Evolutionary conservation across 169 alveolate genomes (phyloP).

Genomic region (Plasmodium falciparum): DNA sequence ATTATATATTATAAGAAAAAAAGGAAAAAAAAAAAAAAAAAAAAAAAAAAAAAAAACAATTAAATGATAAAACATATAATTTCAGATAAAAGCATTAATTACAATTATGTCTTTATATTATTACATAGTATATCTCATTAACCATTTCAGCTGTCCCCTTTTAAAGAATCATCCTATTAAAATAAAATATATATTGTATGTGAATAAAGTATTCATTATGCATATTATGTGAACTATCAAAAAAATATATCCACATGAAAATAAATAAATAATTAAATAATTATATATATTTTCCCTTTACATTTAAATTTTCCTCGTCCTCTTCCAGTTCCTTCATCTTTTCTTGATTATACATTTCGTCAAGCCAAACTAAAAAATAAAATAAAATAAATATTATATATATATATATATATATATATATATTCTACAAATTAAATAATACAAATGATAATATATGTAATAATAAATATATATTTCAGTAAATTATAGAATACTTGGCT

Average conservation of each 20-base stretch:
- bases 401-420: not conserved
- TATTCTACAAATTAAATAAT: constrained; percentile 1
- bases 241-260: not conserved
- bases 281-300: constrained; percentile 18
- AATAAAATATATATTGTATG: no score
- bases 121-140: no score
- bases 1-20: no score
- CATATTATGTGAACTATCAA: not conserved
- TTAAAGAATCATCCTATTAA: no score
- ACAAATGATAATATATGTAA: not conserved
- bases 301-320: constrained; percentile 65
- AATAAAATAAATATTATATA: not conserved
- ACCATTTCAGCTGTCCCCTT: no score
- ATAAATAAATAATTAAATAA: not conserved
- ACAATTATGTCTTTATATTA: no score
- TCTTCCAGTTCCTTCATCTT: constrained; percentile 64
- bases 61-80: no score
- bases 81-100: no score
- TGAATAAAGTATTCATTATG: not conserved
- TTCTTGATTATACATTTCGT: constrained; percentile 73
- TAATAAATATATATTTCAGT: not conserved
- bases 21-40: no score
- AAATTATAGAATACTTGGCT: constrained; percentile 37
- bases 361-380: constrained; percentile 73
- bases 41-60: no score